Evolutionary conservation across 2,329 filamentous ascomycete genomes (phyloP), one percentile per base, ranked within the genome.

Genomic region (Alternaria gansuensis): DNA sequence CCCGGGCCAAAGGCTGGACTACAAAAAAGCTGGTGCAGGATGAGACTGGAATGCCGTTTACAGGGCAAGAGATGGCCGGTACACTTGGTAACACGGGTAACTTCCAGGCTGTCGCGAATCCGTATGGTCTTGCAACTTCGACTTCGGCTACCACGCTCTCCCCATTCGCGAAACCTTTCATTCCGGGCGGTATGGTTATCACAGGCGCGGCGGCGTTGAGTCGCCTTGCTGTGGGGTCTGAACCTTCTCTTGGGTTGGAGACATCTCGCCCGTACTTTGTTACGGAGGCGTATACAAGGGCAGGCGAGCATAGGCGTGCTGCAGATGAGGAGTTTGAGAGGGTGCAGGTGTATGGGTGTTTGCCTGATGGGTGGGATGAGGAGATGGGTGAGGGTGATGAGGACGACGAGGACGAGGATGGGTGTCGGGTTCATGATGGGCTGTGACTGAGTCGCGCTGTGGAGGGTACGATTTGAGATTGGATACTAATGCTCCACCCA

Each of bases 121-220:
- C 60, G 44, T 63, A 65, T 61, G 63, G 63, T 13, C n/a, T 64
- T 21, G 55, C 34, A 3, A 33, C 8, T 8, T 14, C 29, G 33
- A 9, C 24, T 13, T 5, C 24, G 26, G 26, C n/a, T 9, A 17
- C 10, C 7, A 9, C 5, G 23, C 44, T 43, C 13, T 49, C 45
- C 4, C 31, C 53, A 1, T 9, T 28, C 9, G 36, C 53, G 10
- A 21, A 24, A 9, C 29, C 36, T 17, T 51, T 51, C 28, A 9
- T 9, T 1, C 49, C 49, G 1, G 14, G 9, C 3, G 21, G 4
- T 33, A 5, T n/a, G 17, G 6, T 9, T 11, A 5, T 10, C 13
- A 31, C 33, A 23, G 24, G 24, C n/a, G 29, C 14, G 7, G 23
- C 29, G 4, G 51, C 6, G 4, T 24, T 24, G 23, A 9, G n/a